phyloP scores from a whole-genome alignment of 345 rosid genomes.

The Citrus hindsii region DNA sequence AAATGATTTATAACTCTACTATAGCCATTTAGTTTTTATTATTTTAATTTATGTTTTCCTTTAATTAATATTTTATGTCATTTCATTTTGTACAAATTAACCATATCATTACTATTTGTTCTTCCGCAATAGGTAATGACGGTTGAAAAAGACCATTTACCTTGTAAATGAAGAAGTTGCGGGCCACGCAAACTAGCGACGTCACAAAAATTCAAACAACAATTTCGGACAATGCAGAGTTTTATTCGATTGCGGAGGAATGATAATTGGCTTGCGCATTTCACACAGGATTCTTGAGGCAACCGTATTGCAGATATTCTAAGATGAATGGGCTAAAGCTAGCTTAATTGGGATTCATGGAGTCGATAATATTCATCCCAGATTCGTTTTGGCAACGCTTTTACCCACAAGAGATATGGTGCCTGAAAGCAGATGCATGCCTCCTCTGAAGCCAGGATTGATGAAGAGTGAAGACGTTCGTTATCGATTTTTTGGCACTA shows the following conservation, averaged over 20 bases:
- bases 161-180: not conserved
- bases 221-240: not conserved
- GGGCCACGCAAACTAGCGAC: no score
- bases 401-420: not conserved
- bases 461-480: not conserved
- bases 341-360: not conserved
- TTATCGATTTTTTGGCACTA: not conserved
- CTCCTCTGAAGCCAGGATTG: not conserved
- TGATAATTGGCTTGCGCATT: slow-evolving; percentile 12
- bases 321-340: slow-evolving; percentile 6
- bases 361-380: not conserved
- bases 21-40: no score
- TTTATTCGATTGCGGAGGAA: slow-evolving; percentile 20
- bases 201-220: not conserved
- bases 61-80: no score
- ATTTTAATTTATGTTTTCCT: no score
- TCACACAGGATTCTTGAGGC: slow-evolving; percentile 22
- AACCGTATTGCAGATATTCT: not conserved
- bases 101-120: no score
- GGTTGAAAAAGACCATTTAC: no score
- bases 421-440: not conserved
- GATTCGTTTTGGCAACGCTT: not conserved
- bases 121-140: no score
- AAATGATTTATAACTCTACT: no score
- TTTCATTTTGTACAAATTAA: no score